These are phyloP conservation scores for Botryotinia narcissicola DNA, from an alignment of 2,329 filamentous ascomycete species.

Conservation along the genomic window DNA sequence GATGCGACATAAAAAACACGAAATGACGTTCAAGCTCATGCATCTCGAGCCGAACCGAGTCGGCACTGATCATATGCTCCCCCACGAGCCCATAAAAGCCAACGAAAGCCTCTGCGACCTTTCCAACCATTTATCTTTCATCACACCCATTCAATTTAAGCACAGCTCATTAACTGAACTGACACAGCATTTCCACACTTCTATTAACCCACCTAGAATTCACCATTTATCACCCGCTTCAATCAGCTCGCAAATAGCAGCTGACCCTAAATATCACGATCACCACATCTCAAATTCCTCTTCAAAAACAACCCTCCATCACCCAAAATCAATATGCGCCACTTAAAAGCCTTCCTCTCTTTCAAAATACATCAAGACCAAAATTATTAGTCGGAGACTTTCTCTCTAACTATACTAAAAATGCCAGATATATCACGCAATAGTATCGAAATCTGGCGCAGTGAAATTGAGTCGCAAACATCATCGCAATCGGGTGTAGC, in stretches of 20 bases:
- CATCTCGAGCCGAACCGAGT: slow-evolving; percentile 1
- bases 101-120: background rate
- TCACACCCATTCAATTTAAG: background rate
- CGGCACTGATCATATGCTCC: slow-evolving; percentile 10
- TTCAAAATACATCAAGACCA: background rate
- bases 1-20: background rate
- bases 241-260: slow-evolving; percentile 13
- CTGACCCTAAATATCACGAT: slow-evolving; percentile 5
- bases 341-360: background rate
- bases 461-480: slow-evolving; percentile 14
- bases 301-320: background rate
- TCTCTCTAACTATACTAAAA: background rate
- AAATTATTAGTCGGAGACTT: background rate
- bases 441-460: slow-evolving; percentile 16
- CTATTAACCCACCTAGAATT: slow-evolving; percentile 5
- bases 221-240: slow-evolving; percentile 14
- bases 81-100: background rate
- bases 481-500: slow-evolving; percentile 6
- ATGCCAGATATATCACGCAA: slow-evolving; percentile 15
- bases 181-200: slow-evolving; percentile 1
- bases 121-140: background rate
- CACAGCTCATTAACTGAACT: slow-evolving; percentile 2
- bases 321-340: background rate
- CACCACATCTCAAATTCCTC: background rate
- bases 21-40: background rate